A percentile compares a stretch with the other conserved stretches of the same genome.
phyloP scores from a whole-genome alignment of 768 basidiomycete genomes.

The Mycena leptocephala region DNA sequence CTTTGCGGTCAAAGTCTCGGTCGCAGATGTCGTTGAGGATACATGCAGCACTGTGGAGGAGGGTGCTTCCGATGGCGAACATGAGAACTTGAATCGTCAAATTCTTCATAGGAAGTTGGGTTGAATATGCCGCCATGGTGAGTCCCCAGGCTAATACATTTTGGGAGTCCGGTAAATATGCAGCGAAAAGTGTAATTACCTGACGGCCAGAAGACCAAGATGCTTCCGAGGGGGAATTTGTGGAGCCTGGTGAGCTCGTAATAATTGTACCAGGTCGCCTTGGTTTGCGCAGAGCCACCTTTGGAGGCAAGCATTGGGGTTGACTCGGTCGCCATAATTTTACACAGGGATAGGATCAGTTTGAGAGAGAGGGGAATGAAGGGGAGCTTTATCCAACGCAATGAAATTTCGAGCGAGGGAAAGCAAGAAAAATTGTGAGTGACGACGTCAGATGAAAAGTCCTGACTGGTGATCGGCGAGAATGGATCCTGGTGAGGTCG shows the following conservation, averaged over 20 bases:
- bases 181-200: not conserved
- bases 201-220: conserved; percentile 41
- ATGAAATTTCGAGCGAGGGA: too few species aligned
- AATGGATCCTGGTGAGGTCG: too few species aligned
- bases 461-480: too few species aligned
- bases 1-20: conserved; percentile 41
- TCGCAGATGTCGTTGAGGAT: conserved; percentile 47
- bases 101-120: conserved; percentile 16
- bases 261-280: not conserved
- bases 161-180: not conserved
- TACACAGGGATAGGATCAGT: too few species aligned
- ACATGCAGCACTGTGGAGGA: conserved; percentile 43
- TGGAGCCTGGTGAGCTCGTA: conserved; percentile 3
- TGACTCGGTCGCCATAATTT: too few species aligned
- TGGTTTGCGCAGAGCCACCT: too few species aligned
- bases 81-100: conserved; percentile 27
- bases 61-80: conserved; percentile 30
- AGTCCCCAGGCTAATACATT: conserved; percentile 33
- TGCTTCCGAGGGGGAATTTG: conserved; percentile 33
- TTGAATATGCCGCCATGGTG: conserved; percentile 37
- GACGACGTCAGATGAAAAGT: too few species aligned
- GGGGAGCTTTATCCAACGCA: too few species aligned
- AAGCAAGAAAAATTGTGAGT: too few species aligned
- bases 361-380: too few species aligned
- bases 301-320: too few species aligned